Evolutionary conservation across 495 filamentous ascomycete species (phyloP).

Genomic region (Talaromyces thailandensis): DNA sequence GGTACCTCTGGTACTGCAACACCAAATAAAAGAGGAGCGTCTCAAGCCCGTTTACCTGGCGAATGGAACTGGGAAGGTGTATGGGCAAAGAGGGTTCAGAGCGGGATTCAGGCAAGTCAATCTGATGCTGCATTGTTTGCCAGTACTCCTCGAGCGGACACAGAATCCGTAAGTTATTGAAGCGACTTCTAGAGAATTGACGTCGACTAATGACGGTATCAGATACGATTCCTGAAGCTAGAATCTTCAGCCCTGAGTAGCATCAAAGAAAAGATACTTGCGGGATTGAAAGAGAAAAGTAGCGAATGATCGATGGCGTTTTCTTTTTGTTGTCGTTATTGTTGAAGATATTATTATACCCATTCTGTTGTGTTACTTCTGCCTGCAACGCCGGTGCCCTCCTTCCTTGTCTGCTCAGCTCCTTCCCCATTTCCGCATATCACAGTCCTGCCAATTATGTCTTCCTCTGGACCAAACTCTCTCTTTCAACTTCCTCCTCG

Average conservation of each 20-base stretch:
- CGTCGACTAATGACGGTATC: slow-evolving; percentile 5
- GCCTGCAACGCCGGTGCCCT: background rate
- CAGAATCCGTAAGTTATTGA: slow-evolving; percentile 54
- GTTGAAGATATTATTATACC: background rate
- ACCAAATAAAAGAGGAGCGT: slow-evolving; percentile 20
- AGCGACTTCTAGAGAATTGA: slow-evolving; percentile 6
- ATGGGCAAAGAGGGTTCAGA: slow-evolving; percentile 76
- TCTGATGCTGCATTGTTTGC: slow-evolving; percentile 73
- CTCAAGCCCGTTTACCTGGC: slow-evolving; percentile 50
- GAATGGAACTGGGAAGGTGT: slow-evolving; percentile 97
- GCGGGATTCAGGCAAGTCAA: slow-evolving; percentile 63
- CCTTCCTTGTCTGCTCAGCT: background rate
- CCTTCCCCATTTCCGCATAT: background rate
- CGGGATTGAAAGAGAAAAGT: slow-evolving; percentile 14
- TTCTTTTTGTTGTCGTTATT: background rate
- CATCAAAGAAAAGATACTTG: slow-evolving; percentile 51
- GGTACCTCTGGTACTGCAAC: slow-evolving; percentile 1
- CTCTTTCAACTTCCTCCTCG: background rate
- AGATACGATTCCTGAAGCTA: slow-evolving; percentile 65
- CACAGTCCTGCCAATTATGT: background rate
- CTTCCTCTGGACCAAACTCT: background rate
- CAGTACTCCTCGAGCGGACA: slow-evolving; percentile 37
- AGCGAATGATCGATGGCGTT: background rate
- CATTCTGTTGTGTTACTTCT: background rate
- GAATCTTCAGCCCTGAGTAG: slow-evolving; percentile 49